Evolutionary conservation across 2,329 filamentous ascomycete genomes (phyloP).

Genomic region (Cryoendolithus antarcticus): DNA sequence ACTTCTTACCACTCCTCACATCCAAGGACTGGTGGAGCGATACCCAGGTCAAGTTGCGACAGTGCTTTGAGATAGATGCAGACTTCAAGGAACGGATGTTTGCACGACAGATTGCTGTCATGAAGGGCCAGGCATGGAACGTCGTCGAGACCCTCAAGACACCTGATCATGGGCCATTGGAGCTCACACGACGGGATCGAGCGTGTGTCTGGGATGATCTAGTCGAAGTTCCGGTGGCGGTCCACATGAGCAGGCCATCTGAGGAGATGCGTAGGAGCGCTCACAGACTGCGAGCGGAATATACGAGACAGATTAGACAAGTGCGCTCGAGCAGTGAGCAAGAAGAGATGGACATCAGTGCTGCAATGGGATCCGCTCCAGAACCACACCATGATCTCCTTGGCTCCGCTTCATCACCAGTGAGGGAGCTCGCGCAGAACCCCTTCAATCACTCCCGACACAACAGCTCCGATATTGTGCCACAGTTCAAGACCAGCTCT

Average conservation of each 20-base stretch:
- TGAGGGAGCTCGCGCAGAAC: conserved; percentile 23
- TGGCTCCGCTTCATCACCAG: conserved; percentile 27
- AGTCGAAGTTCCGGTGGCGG: conserved; percentile 88
- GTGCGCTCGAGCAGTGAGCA: conserved; percentile 34
- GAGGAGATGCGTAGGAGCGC: conserved; percentile 64
- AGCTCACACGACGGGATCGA: conserved; percentile 77
- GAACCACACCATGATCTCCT: conserved; percentile 53
- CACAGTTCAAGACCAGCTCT: conserved; percentile 4
- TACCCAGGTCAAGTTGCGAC: conserved; percentile 73
- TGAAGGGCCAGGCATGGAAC: conserved; percentile 99
- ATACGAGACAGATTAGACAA: too few relatives aligned
- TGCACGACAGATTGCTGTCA: conserved; percentile 92
- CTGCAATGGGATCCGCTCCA: conserved; percentile 48
- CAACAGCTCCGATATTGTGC: conserved; percentile 29
- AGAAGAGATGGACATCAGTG: conserved; percentile 88
- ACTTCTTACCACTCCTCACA: conserved; percentile 87
- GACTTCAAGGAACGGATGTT: conserved; percentile 99
- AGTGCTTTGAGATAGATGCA: conserved; percentile 79
- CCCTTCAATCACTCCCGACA: conserved; percentile 37
- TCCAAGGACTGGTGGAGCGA: conserved; percentile 96
- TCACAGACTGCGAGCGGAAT: conserved; percentile 10
- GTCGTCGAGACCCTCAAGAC: conserved; percentile 95
- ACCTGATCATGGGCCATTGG: conserved; percentile 80
- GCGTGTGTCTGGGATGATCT: conserved; percentile 98
- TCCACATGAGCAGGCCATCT: conserved; percentile 74